A percentile compares a stretch with the other conserved stretches of the same genome.
These are phyloP conservation scores for Beauveria caledonica DNA, from an alignment of 2,329 filamentous ascomycete species.

Conservation along the genomic window DNA sequence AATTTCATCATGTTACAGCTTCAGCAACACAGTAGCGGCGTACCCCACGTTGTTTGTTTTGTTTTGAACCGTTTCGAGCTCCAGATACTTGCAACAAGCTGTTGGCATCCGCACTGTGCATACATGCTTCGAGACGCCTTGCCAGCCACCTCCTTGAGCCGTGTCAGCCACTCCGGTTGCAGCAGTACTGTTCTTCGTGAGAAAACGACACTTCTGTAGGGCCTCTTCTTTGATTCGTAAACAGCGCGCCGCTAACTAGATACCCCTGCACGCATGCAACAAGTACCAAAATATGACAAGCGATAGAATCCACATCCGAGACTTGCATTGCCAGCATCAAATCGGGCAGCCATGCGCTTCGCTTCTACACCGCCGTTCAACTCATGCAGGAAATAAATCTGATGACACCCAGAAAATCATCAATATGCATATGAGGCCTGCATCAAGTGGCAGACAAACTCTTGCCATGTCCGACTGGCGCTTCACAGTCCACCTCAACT, in stretches of 20 bases:
- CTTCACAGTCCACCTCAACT: background rate
- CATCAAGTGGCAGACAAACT: background rate
- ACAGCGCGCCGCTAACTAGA: background rate
- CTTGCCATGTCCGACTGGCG: background rate
- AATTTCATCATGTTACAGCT: background rate
- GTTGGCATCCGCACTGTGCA: background rate
- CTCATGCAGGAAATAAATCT: background rate
- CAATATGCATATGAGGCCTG: background rate
- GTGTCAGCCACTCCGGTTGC: background rate
- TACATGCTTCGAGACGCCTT: background rate
- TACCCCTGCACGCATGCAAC: background rate
- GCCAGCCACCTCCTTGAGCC: background rate
- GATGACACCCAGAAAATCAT: background rate
- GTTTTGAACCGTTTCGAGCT: background rate
- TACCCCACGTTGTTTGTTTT: background rate
- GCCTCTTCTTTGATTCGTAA: background rate
- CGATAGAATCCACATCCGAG: constrained; percentile 5
- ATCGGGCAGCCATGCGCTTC: constrained; percentile 10
- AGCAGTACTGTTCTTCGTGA: background rate
- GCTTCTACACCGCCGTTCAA: constrained; percentile 6
- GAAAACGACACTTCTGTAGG: background rate
- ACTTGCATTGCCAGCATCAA: constrained; percentile 5
- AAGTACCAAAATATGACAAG: constrained; percentile 1
- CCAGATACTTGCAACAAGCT: background rate
- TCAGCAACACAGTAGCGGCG: too few relatives aligned